These are phyloP conservation scores for Parmelia sp. DNA, from an alignment of 495 filamentous ascomycete species.

Conservation along the genomic window DNA sequence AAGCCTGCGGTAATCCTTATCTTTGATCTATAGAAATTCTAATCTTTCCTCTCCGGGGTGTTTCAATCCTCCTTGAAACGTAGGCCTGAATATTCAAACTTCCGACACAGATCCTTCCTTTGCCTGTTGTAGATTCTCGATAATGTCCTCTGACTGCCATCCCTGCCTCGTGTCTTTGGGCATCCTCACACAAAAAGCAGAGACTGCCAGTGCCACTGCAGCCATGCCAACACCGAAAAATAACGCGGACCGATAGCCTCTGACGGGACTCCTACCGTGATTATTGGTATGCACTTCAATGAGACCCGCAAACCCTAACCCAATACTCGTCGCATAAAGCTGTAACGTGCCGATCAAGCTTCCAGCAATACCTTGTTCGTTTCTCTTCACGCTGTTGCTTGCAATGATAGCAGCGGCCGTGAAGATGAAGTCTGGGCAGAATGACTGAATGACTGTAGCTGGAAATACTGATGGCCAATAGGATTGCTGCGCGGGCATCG, in stretches of 20 bases:
- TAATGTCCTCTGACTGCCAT: slow-evolving; percentile 32
- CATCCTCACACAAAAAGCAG: slow-evolving; percentile 36
- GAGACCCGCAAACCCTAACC: slow-evolving; percentile 46
- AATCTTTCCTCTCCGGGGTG: too few relatives aligned
- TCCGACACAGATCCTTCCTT: not conserved
- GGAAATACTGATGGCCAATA: slow-evolving; percentile 51
- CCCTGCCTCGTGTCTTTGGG: slow-evolving; percentile 41
- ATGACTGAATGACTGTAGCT: slow-evolving; percentile 38
- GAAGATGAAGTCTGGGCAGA: slow-evolving; percentile 48
- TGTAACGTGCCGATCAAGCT: slow-evolving; percentile 43
- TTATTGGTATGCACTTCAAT: slow-evolving; percentile 36
- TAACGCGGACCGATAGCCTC: slow-evolving; percentile 39
- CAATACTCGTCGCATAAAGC: slow-evolving; percentile 44
- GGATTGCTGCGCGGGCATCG: slow-evolving; percentile 42
- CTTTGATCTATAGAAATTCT: too few relatives aligned
- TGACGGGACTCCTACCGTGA: slow-evolving; percentile 20
- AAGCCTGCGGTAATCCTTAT: too few relatives aligned
- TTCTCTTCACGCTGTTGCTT: slow-evolving; percentile 43
- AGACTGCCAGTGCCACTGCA: slow-evolving; percentile 35
- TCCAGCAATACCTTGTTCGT: slow-evolving; percentile 46
- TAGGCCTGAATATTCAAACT: not conserved
- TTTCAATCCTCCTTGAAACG: too few relatives aligned
- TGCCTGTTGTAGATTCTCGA: not conserved
- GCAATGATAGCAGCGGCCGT: slow-evolving; percentile 50
- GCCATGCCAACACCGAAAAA: slow-evolving; percentile 42